Conservation (phyloP, 1,139 yeast genomes). For the Meyerozyma guilliermondii region DNA sequence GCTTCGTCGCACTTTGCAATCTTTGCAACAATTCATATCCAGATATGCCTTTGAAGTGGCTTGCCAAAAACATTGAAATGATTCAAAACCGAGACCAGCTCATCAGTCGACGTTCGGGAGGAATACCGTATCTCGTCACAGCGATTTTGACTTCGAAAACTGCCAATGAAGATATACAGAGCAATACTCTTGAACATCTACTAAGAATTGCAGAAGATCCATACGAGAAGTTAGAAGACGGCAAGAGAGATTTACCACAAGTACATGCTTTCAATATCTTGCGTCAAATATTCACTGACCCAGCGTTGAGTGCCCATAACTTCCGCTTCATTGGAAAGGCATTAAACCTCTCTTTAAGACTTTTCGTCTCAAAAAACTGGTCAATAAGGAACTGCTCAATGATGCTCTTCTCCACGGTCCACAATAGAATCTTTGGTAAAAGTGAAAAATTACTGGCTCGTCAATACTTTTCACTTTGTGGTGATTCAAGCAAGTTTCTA, state of each 20-base stretch:
- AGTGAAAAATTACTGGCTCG: conserved; percentile 47
- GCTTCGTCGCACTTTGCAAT: conserved; percentile 60
- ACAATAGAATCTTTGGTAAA: conserved; percentile 70
- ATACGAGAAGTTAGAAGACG: conserved; percentile 40
- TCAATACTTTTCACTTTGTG: conserved; percentile 62
- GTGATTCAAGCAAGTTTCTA: conserved; percentile 30
- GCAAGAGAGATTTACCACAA: conserved; percentile 74
- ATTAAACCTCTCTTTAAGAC: conserved; percentile 52
- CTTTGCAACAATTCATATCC: conserved; percentile 37
- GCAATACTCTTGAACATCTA: conserved; percentile 46
- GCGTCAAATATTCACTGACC: conserved; percentile 66
- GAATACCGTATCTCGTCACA: conserved; percentile 74
- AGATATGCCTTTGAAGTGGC: conserved; percentile 45
- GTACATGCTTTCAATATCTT: conserved; percentile 91
- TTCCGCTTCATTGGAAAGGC: conserved; percentile 51
- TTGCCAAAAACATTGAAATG: conserved; percentile 45
- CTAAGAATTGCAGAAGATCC: conserved; percentile 49
- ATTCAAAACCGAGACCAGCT: conserved; percentile 57
- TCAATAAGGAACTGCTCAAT: conserved; percentile 87
- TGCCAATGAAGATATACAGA: conserved; percentile 9
- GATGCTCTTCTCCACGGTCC: conserved; percentile 84
- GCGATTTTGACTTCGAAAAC: conserved; percentile 56
- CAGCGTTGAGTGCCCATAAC: conserved; percentile 52
- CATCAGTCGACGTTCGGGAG: conserved; percentile 88
- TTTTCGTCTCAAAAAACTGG: conserved; percentile 71